phyloP scores from a whole-genome alignment of 306 rosid genomes.

The Sesbania bispinosa region DNA sequence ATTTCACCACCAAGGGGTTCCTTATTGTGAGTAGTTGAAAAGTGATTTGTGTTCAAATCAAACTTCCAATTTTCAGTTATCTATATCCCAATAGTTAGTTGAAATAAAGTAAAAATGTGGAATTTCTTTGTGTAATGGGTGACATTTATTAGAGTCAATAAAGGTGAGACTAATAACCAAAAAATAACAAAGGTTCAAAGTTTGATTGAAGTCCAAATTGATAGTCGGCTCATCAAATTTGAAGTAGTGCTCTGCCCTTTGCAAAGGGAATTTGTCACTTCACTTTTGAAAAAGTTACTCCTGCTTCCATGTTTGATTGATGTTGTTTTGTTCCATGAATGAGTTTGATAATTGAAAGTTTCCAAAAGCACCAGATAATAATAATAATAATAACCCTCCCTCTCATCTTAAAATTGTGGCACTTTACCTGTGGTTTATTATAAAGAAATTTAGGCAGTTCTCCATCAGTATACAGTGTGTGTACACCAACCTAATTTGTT shows the following conservation, averaged over 20 bases:
- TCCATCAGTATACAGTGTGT: not conserved
- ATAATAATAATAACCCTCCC: no score
- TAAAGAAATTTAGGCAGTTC: not conserved
- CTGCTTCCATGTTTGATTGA: not conserved
- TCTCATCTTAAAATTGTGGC: not conserved
- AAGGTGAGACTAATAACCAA: not conserved
- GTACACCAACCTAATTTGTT: not conserved
- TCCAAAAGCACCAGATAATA: no score
- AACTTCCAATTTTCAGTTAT: not conserved
- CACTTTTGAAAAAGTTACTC: not conserved
- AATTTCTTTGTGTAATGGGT: not conserved
- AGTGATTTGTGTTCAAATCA: not conserved
- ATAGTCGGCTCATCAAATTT: slow-evolving; percentile 35
- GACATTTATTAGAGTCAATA: slow-evolving; percentile 2
- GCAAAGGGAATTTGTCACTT: no score
- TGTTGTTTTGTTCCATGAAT: no score
- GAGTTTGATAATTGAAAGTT: no score
- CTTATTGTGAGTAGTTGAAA: not conserved
- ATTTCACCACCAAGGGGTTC: not conserved
- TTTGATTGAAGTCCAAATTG: slow-evolving; percentile 30
- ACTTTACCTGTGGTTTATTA: not conserved
- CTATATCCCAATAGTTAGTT: not conserved
- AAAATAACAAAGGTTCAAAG: not conserved
- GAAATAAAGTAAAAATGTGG: not conserved
- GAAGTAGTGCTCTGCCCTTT: slow-evolving; percentile 15